Evolutionary conservation across 2,329 filamentous ascomycete species (phyloP), one percentile per base, ranked within the genome.

Genomic region (Drechslerella coelobrocha): DNA sequence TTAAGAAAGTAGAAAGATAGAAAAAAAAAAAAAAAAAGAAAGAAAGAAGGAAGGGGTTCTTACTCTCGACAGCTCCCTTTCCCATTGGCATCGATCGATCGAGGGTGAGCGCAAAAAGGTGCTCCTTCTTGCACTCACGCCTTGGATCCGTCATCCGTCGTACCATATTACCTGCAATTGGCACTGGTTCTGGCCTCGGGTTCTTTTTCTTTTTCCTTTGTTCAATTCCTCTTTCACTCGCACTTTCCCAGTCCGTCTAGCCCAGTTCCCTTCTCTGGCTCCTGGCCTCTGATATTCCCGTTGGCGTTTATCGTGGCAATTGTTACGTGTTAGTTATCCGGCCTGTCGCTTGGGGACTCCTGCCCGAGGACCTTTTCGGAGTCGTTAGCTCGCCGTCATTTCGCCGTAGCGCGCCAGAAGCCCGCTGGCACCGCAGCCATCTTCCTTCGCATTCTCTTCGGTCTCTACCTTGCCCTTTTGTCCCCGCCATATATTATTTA

Each of bases 81-180:
- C 29, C 23, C 43, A n/a, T n/a, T n/a, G n/a, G 24, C 57, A 39
- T 54, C 47, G 57, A 57, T n/a, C n/a, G 61, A 57, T 69, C 65
- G 52, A 69, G 65, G 65, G 65, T 69, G 65, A 69, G 65, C 57
- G 65, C 57, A 54, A 69, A 61, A 69, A 69, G 65, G 65, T 69
- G 65, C 65, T 59, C 65, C 65, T 69, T 69, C 65, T 69, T 69
- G 65, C 65, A 24, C 57, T 69, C 65, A 69, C 65, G 57, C 65
- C 62, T 69, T 57, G 57, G 51, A 56, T 53, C 37, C 50, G 57
- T 51, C 34, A 43, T 47, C 57, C 45, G 54, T 59, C 53, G 56
- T 41, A 45, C 24, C n/a, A n/a, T n/a, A n/a, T 41, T 59, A 56
- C 51, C 51, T 52, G 63, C 63, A 68, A 68, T 68, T 59, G 57